A percentile compares a stretch with the other conserved stretches of the same genome.
Conservation (phyloP, 768 basidiomycete genomes). For the Boletus sp. region DNA sequence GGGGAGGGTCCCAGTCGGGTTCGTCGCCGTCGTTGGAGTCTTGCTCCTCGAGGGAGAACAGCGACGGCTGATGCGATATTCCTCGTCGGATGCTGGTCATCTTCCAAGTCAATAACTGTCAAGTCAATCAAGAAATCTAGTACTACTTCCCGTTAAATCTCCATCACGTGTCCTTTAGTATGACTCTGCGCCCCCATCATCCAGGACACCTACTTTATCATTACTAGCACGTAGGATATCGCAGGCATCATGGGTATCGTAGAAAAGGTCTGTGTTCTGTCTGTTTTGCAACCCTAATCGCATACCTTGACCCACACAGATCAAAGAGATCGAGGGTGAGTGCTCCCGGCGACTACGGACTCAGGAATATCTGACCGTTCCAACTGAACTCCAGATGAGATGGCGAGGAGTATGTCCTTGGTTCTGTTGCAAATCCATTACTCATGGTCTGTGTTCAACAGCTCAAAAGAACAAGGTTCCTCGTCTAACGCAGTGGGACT, state of each 20-base stretch:
- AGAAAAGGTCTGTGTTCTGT: constrained; percentile 69
- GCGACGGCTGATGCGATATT: constrained; percentile 55
- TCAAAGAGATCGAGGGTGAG: constrained; percentile 95
- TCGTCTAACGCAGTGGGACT: background rate
- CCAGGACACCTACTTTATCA: too few species aligned
- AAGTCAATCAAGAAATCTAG: too few species aligned
- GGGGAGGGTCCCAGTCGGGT: constrained; percentile 42
- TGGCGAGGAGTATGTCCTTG: constrained; percentile 83
- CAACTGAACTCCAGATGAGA: constrained; percentile 67
- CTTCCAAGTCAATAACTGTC: background rate
- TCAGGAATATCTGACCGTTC: constrained; percentile 8
- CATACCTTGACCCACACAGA: constrained; percentile 45
- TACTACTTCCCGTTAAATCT: background rate
- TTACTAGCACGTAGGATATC: too few species aligned
- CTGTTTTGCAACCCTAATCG: background rate
- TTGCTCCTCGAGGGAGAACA: constrained; percentile 64
- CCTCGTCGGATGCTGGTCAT: constrained; percentile 28
- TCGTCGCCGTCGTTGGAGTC: constrained; percentile 47
- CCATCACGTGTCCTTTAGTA: constrained; percentile 9
- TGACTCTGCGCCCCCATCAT: too few species aligned
- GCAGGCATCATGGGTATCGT: constrained; percentile 77
- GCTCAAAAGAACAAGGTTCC: constrained; percentile 94
- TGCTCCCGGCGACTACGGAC: background rate
- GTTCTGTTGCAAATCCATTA: background rate
- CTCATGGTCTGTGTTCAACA: constrained; percentile 27